Base-by-base conservation (phyloP, 2,329 filamentous ascomycete species). In the Fonsecaea monophora region DNA sequence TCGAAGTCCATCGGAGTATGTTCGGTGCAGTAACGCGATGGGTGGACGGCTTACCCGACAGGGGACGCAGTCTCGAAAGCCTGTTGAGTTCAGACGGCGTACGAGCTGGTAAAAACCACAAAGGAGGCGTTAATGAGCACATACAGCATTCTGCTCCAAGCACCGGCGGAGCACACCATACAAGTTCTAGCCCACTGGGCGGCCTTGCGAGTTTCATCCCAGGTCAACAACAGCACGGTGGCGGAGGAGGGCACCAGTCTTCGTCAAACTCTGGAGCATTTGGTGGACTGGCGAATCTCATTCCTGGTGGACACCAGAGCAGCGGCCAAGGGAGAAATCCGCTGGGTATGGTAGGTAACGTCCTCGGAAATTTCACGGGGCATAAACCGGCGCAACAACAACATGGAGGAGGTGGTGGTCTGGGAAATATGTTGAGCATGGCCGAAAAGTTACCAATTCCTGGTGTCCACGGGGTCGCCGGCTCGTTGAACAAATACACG, bases 1-100 rank as follows among this genome's bases (percentile, higher is more conserved):
- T 91, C 65, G 91, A 96, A 76, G 89, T 95, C 34, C 95, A 98
- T 71, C 86, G 87, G 53, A 89, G 89, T 60, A 99, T 99, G 95
- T 98, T 92, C 80, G 85, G 88, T 62, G 92, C 91, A 0, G 92
- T 99, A 1, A 86, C 91, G 73, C 84, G 86, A 66, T 99, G 94
- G 94, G 89, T 87, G 0, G 85, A 92, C 58, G 86, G 89, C 71
- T 85, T 89, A 65, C 83, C 88, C 2, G 88, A 90, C 68, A 87
- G 88, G 53, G 85, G 86, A 4, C 82, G 87, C 60, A 85, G 88
- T 60, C 82, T 98, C 18, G 89, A 96, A 75, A 82, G 87, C 61
- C 75, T 95, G n/a, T 85, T 99, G 9, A 90, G 87, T 56, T 92
- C 93, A 0, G 89, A 96, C 62, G 92, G 91, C 6, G 95, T 99